A percentile compares a stretch with the other conserved stretches of the same genome.
phyloP scores from a whole-genome alignment of 2,329 filamentous ascomycete species.

The Fusarium protoensiforme region DNA sequence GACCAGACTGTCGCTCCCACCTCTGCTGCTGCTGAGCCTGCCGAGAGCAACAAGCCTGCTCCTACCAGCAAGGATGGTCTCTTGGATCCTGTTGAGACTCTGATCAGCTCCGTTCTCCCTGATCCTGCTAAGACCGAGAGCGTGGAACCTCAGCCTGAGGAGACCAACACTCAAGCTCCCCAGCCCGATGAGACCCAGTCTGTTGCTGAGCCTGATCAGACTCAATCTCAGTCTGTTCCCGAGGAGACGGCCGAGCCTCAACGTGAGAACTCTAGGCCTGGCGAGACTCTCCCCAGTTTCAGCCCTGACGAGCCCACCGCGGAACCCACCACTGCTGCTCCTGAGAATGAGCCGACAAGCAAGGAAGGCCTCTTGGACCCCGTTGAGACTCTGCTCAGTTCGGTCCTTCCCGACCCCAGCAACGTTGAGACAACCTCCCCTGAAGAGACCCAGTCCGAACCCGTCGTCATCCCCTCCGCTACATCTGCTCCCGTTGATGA shows the following conservation, averaged over 20 bases:
- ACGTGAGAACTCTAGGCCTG: constrained; percentile 19
- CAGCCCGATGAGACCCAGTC: constrained; percentile 19
- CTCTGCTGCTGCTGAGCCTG: neutral
- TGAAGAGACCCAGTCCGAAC: constrained; percentile 1
- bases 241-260: constrained; percentile 28
- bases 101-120: constrained; percentile 27
- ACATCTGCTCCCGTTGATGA: constrained; percentile 3
- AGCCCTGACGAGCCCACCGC: neutral
- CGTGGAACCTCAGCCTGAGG: constrained; percentile 2
- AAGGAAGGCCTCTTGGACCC: constrained; percentile 39
- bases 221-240: constrained; percentile 14
- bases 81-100: constrained; percentile 35
- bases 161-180: neutral
- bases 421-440: constrained; percentile 9
- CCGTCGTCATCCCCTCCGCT: constrained; percentile 13
- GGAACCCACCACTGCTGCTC: constrained; percentile 19
- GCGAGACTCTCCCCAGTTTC: constrained; percentile 20
- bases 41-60: constrained; percentile 13
- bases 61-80: constrained; percentile 24
- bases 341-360: constrained; percentile 16
- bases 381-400: constrained; percentile 34
- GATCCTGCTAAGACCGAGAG: constrained; percentile 21
- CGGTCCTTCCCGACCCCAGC: constrained; percentile 22
- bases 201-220: constrained; percentile 12
- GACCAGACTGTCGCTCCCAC: neutral